Evolutionary conservation across 2,329 filamentous ascomycete genomes (phyloP).

Genomic region (Nothophaeocryptopus gaeumannii): DNA sequence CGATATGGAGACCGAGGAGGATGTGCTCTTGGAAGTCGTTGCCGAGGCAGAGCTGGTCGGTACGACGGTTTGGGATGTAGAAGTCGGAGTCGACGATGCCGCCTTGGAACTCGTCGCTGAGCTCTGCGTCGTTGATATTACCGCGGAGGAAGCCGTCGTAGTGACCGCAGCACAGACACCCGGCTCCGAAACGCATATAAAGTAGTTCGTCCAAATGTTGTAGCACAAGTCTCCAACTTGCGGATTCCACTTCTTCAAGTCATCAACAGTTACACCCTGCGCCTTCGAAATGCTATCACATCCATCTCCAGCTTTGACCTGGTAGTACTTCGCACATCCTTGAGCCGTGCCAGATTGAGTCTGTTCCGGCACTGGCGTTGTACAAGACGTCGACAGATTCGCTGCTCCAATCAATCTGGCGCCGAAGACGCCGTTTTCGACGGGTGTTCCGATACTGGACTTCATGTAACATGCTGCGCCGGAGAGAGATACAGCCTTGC

Average conservation of each 20-base stretch:
- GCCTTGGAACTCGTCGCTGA: no score
- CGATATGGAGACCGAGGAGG: no score
- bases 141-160: no score
- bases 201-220: slow-evolving; percentile 2
- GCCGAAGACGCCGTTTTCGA: slow-evolving; percentile 26
- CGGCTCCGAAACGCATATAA: not conserved
- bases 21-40: no score
- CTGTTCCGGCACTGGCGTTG: no score
- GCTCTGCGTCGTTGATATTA: no score
- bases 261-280: not conserved
- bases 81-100: no score
- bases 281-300: slow-evolving; percentile 1
- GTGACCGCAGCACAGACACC: not conserved
- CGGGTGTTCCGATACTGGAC: slow-evolving; percentile 23
- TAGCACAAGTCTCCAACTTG: slow-evolving; percentile 1
- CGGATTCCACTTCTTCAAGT: slow-evolving; percentile 1
- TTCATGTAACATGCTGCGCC: slow-evolving; percentile 34
- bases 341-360: not conserved
- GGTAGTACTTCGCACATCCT: not conserved
- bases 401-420: slow-evolving; percentile 27
- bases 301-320: not conserved
- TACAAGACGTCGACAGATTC: no score
- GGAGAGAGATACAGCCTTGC: slow-evolving; percentile 27
- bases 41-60: no score
- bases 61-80: no score